Evolutionary conservation across 73 alveolate species (phyloP).

Genomic region (Tetrahymena elliotti): DNA sequence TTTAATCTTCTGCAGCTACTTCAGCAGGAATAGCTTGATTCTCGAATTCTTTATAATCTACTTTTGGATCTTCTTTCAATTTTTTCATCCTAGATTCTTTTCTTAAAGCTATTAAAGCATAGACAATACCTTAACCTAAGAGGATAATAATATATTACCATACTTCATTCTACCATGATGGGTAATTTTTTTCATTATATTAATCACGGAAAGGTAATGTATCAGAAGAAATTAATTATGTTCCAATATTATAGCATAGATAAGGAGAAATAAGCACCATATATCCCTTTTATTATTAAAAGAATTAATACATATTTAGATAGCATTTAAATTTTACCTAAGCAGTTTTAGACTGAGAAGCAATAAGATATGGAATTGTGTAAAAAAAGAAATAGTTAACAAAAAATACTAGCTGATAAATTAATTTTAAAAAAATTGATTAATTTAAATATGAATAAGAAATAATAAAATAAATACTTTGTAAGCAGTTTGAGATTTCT

Average conservation of each 20-base stretch:
- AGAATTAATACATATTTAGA: background rate
- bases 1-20: background rate
- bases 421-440: background rate
- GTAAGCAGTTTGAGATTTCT: conserved; percentile 10
- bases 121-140: background rate
- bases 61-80: background rate
- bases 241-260: background rate
- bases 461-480: background rate
- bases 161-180: background rate
- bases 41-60: background rate
- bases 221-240: background rate
- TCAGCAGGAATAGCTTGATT: background rate
- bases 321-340: background rate
- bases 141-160: background rate
- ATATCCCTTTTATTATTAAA: background rate
- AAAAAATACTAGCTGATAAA: background rate
- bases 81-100: background rate
- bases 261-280: background rate
- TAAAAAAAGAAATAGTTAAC: background rate
- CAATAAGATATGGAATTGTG: background rate
- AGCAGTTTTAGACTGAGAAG: background rate
- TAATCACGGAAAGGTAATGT: background rate
- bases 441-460: background rate
- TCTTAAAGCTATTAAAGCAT: background rate
- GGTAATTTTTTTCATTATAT: background rate